Conservation (phyloP, 1,284 basidiomycete species). For the Heterobasidion annosum region DNA sequence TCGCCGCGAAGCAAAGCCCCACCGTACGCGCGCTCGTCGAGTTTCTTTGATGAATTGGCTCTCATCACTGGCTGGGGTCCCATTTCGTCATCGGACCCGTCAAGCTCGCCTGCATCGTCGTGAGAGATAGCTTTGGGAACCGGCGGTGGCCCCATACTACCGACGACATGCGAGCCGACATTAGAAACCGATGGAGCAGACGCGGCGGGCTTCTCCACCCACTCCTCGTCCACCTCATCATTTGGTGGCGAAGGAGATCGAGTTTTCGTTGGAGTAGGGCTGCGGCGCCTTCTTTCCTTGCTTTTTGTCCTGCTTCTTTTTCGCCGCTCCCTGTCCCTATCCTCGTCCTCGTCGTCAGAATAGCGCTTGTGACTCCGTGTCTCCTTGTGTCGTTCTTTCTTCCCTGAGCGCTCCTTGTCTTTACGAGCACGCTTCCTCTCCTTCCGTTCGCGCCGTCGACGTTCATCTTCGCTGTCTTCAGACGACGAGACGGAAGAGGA, state of each 20-base stretch:
- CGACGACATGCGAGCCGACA: constrained; percentile 12
- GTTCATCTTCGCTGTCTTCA: constrained; percentile 50
- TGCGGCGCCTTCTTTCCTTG: constrained; percentile 15
- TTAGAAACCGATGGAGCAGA: constrained; percentile 21
- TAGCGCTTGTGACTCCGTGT: constrained; percentile 4
- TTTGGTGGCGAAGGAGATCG: not conserved
- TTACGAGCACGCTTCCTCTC: constrained; percentile 31
- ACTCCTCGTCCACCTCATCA: constrained; percentile 52
- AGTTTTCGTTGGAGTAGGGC: too few species aligned
- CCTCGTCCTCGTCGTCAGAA: constrained; percentile 31
- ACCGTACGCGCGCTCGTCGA: constrained; percentile 78
- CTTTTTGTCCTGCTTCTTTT: constrained; percentile 20
- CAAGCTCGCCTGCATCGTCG: constrained; percentile 4
- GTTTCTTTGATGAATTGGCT: constrained; percentile 30
- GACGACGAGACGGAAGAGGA: constrained; percentile 43
- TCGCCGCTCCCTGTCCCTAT: constrained; percentile 19
- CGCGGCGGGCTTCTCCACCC: constrained; percentile 58
- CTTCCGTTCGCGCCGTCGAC: constrained; percentile 45
- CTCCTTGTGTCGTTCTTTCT: constrained; percentile 24
- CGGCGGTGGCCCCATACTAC: not conserved
- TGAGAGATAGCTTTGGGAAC: constrained; percentile 2
- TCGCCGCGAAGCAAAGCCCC: constrained; percentile 88
- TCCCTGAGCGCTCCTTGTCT: constrained; percentile 20
- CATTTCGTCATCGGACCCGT: constrained; percentile 39
- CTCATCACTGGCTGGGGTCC: constrained; percentile 51